Evolutionary conservation across 768 basidiomycete genomes (phyloP).

Genomic region (Sarcomyxa edulis): DNA sequence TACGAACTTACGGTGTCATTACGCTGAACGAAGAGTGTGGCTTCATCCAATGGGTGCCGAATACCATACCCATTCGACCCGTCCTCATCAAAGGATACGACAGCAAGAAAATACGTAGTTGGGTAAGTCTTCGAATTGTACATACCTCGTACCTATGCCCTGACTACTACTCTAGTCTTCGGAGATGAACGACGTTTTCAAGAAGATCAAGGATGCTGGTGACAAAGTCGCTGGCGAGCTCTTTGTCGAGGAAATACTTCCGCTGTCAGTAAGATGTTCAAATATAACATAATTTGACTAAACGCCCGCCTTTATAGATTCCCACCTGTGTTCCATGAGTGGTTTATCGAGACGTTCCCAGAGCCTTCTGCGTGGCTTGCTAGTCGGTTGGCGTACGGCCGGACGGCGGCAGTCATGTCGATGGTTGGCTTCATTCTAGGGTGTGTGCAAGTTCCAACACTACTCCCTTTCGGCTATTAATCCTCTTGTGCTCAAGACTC

Average conservation of each 20-base stretch:
- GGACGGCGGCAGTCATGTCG: conserved; percentile 95
- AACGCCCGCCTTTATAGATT: conserved; percentile 35
- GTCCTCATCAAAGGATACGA: conserved; percentile 70
- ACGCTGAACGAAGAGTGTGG: conserved; percentile 97
- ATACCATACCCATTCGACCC: conserved; percentile 79
- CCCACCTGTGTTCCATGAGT: conserved; percentile 90
- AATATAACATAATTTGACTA: neutral
- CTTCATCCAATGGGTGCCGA: conserved; percentile 97
- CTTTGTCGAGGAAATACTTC: conserved; percentile 51
- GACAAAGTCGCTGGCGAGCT: conserved; percentile 48
- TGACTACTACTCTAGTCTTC: conserved; percentile 24
- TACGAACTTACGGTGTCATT: conserved; percentile 98
- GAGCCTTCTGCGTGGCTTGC: conserved; percentile 94
- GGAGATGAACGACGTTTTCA: conserved; percentile 43
- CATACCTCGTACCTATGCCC: neutral
- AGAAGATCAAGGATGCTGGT: conserved; percentile 40
- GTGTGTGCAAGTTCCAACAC: no score
- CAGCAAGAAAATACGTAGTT: conserved; percentile 29
- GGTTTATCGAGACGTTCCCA: conserved; percentile 96
- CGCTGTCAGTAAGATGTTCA: conserved; percentile 35
- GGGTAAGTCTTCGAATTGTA: conserved; percentile 23
- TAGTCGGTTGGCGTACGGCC: conserved; percentile 78
- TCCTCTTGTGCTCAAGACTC: conserved; percentile 50
- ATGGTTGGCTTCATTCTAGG: conserved; percentile 98
- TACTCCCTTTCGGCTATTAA: no score